Conservation (phyloP, 2,329 filamentous ascomycete genomes). For the Calonectria leucothoes region DNA sequence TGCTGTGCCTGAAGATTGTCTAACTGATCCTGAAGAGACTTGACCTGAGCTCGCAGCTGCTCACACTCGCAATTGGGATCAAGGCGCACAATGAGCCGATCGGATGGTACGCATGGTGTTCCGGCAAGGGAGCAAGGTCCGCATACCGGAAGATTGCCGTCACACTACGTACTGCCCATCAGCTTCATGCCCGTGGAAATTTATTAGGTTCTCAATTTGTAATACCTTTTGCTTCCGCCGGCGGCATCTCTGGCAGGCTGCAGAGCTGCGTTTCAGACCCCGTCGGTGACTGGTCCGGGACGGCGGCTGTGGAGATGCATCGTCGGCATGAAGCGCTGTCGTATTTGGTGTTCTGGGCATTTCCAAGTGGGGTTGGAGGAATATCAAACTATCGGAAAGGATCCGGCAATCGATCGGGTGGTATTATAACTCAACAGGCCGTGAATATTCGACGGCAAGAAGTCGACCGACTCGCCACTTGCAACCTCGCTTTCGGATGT, state of each 20-base stretch:
- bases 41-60: constrained; percentile 30
- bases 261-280: constrained; percentile 34
- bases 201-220: no score
- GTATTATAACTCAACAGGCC: background rate
- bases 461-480: background rate
- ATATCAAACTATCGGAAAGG: background rate
- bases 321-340: background rate
- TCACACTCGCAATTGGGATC: constrained; percentile 37
- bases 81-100: constrained; percentile 32
- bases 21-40: constrained; percentile 28
- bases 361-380: background rate
- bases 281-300: constrained; percentile 17
- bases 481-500: background rate
- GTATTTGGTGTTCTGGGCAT: background rate
- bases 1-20: constrained; percentile 29
- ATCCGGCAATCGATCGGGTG: background rate
- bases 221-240: constrained; percentile 36
- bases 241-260: constrained; percentile 36
- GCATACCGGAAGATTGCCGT: constrained; percentile 35
- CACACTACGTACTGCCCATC: constrained; percentile 22
- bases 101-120: constrained; percentile 35
- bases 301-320: background rate
- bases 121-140: constrained; percentile 29
- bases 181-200: background rate
- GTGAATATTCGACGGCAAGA: background rate